Evolutionary conservation across 2,329 filamentous ascomycete species (phyloP).

Genomic region (Talaromyces marneffei): DNA sequence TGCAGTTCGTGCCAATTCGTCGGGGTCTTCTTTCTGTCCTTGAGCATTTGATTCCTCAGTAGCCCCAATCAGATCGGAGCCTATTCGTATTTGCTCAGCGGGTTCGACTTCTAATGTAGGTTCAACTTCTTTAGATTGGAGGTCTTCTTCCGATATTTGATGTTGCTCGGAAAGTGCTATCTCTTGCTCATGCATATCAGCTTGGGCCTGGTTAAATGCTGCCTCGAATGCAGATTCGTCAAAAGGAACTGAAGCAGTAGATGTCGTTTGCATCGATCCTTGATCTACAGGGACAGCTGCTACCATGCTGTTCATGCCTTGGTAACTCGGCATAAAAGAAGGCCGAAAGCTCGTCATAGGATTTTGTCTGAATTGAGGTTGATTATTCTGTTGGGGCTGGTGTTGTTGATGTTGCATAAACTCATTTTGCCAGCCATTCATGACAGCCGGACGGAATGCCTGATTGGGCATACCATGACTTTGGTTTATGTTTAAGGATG

Average conservation of each 20-base stretch:
- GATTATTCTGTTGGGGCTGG: constrained; percentile 23
- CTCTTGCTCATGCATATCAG: constrained; percentile 31
- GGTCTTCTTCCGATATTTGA: constrained; percentile 9
- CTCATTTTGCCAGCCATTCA: constrained; percentile 55
- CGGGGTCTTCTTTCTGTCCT: constrained; percentile 45
- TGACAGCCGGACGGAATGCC: constrained; percentile 24
- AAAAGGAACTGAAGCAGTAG: constrained; percentile 25
- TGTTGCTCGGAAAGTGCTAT: constrained; percentile 14
- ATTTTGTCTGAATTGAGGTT: constrained; percentile 20
- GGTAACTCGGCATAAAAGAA: constrained; percentile 24
- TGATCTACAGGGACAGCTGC: constrained; percentile 24
- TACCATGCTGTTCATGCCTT: constrained; percentile 21
- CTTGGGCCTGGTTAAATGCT: constrained; percentile 39
- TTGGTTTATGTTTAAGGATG: constrained; percentile 42
- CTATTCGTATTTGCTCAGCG: constrained; percentile 33
- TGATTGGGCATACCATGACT: constrained; percentile 41
- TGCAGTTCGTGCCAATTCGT: constrained; percentile 68
- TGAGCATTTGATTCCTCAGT: constrained; percentile 28
- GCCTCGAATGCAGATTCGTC: constrained; percentile 44
- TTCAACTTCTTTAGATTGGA: neutral
- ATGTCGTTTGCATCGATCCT: constrained; percentile 20
- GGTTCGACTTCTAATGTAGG: constrained; percentile 12
- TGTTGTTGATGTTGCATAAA: constrained; percentile 46
- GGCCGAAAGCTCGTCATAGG: constrained; percentile 25
- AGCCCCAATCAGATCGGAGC: constrained; percentile 39